Evolutionary conservation across 2,329 filamentous ascomycete species (phyloP), one percentile per base, ranked within the genome.

Genomic region (Elsinoe necatrix): DNA sequence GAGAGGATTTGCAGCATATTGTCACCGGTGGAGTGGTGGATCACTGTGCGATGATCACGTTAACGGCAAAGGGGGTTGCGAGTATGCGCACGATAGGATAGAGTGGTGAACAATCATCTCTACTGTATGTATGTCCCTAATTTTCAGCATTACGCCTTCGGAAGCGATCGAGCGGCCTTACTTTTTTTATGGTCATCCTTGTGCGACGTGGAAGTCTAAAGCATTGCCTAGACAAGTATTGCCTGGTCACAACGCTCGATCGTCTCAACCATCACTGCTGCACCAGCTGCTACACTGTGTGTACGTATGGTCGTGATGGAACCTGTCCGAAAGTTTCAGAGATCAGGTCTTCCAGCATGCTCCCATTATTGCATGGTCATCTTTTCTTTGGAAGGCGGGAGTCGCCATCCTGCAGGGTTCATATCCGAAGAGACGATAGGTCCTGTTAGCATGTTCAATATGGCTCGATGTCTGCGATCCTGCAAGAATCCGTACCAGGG

Each of bases 21-120:
- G 50, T 61, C n/a, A 61, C 58, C 20, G 60, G 60, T 20, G 60
- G 60, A 16, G 58, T 60, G 5, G 60, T 59, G 16, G 55, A 58
- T n/a, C 34, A 54, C 7, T 61, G 60, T 27, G 21, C 35, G 16
- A 54, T 58, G 27, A 4, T 61, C 14, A 56, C 60, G 14, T 25
- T 61, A 47, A 47, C 57, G 16, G 51, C 34, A 8, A 42, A 21
- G 2, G 51, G 51, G 51, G 21, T 54, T 12, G 18, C 12, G 21
- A 34, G 31, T 52, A 18, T 52, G 27, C 21, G 29, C 3, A 52
- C 48, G 16, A 16, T 52, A 20, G 39, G 39, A 3, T 42, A 42
- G 39, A 20, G 16, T 42, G 11, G 39, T 21, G 16, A 39, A 39
- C 18, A 37, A 39, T 39, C 20, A 39, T 18, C 4, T 39, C 35